Evolutionary conservation across 768 basidiomycete species (phyloP).

Genomic region (Boletus coccyginus): DNA sequence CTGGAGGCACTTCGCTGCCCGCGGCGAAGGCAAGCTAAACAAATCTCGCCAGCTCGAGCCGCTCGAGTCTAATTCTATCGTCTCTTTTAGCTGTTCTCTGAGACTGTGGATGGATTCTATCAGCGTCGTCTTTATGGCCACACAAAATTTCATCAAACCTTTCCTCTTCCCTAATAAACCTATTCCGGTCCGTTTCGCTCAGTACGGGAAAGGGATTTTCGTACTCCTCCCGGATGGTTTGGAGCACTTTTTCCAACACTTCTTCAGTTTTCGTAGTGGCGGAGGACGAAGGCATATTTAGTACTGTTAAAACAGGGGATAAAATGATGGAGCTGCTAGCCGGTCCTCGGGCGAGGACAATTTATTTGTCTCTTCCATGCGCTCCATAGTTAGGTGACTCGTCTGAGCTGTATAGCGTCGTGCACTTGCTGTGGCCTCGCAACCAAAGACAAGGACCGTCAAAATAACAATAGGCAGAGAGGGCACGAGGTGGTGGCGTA

Average conservation of each 20-base stretch:
- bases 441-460: constrained; percentile 11
- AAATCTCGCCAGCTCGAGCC: not conserved
- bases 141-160: not conserved
- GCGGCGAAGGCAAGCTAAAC: constrained; percentile 7
- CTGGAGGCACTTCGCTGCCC: not conserved
- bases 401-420: not conserved
- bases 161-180: not conserved
- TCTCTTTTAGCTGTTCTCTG: not conserved
- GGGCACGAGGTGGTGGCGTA: not conserved
- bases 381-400: not conserved
- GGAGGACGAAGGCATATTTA: constrained; percentile 10
- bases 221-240: not conserved
- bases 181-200: not conserved
- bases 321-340: not conserved
- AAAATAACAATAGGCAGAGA: constrained; percentile 12
- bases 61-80: not conserved
- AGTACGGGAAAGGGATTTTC: not conserved
- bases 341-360: not conserved
- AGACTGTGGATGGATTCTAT: constrained; percentile 1
- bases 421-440: constrained; percentile 10
- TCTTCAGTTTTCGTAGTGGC: not conserved
- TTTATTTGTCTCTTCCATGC: constrained; percentile 13
- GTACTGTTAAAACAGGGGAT: not conserved
- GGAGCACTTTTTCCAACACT: not conserved
- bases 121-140: not conserved